Evolutionary conservation across 768 basidiomycete genomes (phyloP).

Genomic region (Tulasnella sp.): DNA sequence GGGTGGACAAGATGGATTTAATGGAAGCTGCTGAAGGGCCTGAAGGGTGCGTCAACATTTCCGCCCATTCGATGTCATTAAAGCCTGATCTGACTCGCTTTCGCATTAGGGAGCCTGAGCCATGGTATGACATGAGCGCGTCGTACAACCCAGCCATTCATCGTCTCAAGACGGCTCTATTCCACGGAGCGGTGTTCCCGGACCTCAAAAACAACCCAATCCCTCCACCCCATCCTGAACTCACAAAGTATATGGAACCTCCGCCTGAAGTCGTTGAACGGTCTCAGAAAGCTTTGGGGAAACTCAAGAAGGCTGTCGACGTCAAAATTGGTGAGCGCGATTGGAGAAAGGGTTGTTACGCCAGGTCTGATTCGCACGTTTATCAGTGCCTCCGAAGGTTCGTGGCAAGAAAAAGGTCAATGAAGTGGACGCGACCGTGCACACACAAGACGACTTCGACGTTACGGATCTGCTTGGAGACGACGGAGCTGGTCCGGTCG

Average conservation of each 20-base stretch:
- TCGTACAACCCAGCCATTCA: slow-evolving; percentile 89
- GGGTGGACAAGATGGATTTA: slow-evolving; percentile 85
- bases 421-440: slow-evolving; percentile 9
- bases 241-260: slow-evolving; percentile 73
- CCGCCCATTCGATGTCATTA: background rate
- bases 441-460: slow-evolving; percentile 7
- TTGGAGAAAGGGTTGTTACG: slow-evolving; percentile 20
- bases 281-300: slow-evolving; percentile 42
- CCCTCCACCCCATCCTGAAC: slow-evolving; percentile 74
- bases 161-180: slow-evolving; percentile 84
- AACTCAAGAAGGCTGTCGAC: slow-evolving; percentile 55
- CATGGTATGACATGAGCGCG: slow-evolving; percentile 67
- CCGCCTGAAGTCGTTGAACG: slow-evolving; percentile 57
- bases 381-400: slow-evolving; percentile 28
- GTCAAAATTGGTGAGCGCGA: slow-evolving; percentile 55
- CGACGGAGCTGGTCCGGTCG: background rate
- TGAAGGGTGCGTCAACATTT: slow-evolving; percentile 40
- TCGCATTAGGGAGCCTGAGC: slow-evolving; percentile 36
- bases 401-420: slow-evolving; percentile 15
- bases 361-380: slow-evolving; percentile 35
- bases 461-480: slow-evolving; percentile 10
- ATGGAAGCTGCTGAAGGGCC: slow-evolving; percentile 66
- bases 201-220: slow-evolving; percentile 67
- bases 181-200: slow-evolving; percentile 69
- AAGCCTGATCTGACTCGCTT: background rate